Evolutionary conservation across 2,329 filamentous ascomycete species (phyloP), one percentile per base, ranked within the genome.

Genomic region (Exserohilum turcica): DNA sequence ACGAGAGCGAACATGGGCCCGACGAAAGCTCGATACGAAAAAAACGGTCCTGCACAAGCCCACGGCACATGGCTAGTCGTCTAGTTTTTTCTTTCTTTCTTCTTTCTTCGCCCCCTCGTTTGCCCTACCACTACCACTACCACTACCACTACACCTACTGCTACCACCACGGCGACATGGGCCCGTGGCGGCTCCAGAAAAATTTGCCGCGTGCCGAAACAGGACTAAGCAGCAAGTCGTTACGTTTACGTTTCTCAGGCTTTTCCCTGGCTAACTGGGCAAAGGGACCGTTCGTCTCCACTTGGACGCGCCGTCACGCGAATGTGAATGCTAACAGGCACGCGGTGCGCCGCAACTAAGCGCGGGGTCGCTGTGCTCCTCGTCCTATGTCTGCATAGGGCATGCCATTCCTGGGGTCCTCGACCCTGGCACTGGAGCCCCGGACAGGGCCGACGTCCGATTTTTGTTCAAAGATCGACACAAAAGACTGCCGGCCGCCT

Each of bases 201-300:
- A 40, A 31, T 50, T 40, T 50, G 51, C 46, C 46, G 51, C 28
- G 40, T 40, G 21, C 51, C 50, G 50, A 49, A 44, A 47, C 33
- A 19, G 38, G 21, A 53, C 50, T 44, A 49, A 24, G 24, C 12
- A 46, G n/a, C 29, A 40, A 45, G 35, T 46, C 33, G 47, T 56
- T 56, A 56, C 53, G 53, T 56, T 40, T 52, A 29, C 45, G 35
- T 53, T 49, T 44, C 48, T 27, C 44, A 48, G 39, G 43, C 38
- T 45, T 44, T 35, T 28, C 38, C 33, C 43, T 19, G 48, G 53
- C 53, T 8, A 53, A 48, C 40, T 15, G 35, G 47, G 43, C 15
- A 52, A 44, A 6, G 15, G 31, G 43, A 44, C 40, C 53, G 37
- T 18, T 39, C 44, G 32, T 8, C 29, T 46, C 42, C 37, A 52